These are phyloP conservation scores for Nematocida minor DNA, from an alignment of 371 early-diverging fungal species.

Conservation along the genomic window DNA sequence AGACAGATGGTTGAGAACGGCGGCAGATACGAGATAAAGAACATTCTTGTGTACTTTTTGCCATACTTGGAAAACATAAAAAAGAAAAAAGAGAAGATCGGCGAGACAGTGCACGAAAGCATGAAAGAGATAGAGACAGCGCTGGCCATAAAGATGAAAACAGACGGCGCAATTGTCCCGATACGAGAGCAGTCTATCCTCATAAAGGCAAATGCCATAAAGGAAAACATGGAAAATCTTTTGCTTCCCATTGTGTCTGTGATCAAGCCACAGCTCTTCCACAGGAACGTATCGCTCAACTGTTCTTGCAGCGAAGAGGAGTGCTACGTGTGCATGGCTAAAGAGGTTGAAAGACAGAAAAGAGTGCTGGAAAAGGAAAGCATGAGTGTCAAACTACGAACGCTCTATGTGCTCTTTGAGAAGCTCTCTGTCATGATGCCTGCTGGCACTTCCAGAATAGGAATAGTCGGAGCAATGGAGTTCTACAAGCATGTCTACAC, in stretches of 20 bases:
- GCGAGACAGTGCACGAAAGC: not conserved
- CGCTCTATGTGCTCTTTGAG: slow-evolving; percentile 36
- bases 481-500: slow-evolving; percentile 35
- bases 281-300: not conserved
- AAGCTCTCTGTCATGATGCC: slow-evolving; percentile 16
- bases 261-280: slow-evolving; percentile 40
- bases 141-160: slow-evolving; percentile 9
- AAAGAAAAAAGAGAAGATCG: slow-evolving; percentile 10
- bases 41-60: slow-evolving; percentile 39
- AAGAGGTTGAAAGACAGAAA: slow-evolving; percentile 11
- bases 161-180: slow-evolving; percentile 10
- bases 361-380: slow-evolving; percentile 31
- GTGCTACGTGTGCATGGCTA: slow-evolving; percentile 32
- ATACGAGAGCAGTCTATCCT: slow-evolving; percentile 33
- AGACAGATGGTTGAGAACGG: not conserved
- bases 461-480: slow-evolving; percentile 13
- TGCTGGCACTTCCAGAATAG: not conserved
- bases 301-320: slow-evolving; percentile 17
- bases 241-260: slow-evolving; percentile 24
- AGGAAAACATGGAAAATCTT: not conserved
- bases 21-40: slow-evolving; percentile 16
- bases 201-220: not conserved
- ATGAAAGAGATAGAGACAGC: slow-evolving; percentile 31
- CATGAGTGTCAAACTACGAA: slow-evolving; percentile 37
- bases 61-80: slow-evolving; percentile 25